Conservation (phyloP, 306 rosid genomes). For the Vigna nakashimae region DNA sequence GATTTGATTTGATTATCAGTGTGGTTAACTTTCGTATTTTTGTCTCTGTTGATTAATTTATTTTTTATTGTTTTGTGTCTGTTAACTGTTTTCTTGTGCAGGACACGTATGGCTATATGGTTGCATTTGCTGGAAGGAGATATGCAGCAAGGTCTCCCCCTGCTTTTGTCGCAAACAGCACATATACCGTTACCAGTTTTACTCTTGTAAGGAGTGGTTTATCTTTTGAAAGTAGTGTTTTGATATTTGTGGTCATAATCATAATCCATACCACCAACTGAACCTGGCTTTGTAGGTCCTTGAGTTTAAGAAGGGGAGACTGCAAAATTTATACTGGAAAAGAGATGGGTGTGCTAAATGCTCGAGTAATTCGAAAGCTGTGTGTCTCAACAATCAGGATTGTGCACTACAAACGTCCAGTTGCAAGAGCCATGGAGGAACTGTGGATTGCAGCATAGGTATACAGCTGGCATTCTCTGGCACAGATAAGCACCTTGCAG, state of each 20-base stretch:
- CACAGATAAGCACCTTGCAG: slow-evolving; percentile 84
- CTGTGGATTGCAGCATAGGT: slow-evolving; percentile 87
- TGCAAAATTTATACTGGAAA: slow-evolving; percentile 87
- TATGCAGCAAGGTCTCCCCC: slow-evolving; percentile 84
- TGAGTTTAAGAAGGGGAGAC: slow-evolving; percentile 88
- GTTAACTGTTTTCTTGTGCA: slow-evolving; percentile 41
- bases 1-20: background rate
- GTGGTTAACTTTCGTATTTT: background rate
- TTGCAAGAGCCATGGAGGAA: slow-evolving; percentile 74
- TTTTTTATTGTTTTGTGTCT: slow-evolving; percentile 31
- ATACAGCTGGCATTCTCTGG: slow-evolving; percentile 95
- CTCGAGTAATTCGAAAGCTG: slow-evolving; percentile 58
- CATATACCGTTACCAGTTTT: slow-evolving; percentile 84
- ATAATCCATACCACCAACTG: slow-evolving; percentile 27
- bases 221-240: background rate
- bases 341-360: slow-evolving; percentile 84
- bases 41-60: background rate
- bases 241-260: slow-evolving; percentile 17
- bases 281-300: slow-evolving; percentile 64
- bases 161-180: slow-evolving; percentile 70
- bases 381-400: slow-evolving; percentile 85
- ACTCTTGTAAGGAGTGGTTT: slow-evolving; percentile 72
- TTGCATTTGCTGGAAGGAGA: slow-evolving; percentile 89
- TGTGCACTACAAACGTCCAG: slow-evolving; percentile 72
- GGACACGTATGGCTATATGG: slow-evolving; percentile 82